These are phyloP conservation scores for Globisporangium emineosum DNA, from an alignment of 352 stramenopile species.

Conservation along the genomic window DNA sequence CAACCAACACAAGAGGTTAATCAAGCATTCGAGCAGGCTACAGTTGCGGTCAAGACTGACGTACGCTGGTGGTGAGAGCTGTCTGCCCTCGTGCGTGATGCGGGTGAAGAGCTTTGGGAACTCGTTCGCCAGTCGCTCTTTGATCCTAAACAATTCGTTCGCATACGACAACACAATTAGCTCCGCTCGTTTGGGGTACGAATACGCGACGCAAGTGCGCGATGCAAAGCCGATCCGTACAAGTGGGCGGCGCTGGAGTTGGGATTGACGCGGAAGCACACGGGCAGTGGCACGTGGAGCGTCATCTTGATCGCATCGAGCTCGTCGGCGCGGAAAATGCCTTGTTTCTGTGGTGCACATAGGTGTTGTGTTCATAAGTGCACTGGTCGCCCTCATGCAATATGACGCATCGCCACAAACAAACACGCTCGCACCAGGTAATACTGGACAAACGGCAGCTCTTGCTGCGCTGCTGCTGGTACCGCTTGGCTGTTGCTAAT, in stretches of 20 bases:
- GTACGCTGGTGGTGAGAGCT: constrained; percentile 36
- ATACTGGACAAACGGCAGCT: constrained; percentile 53
- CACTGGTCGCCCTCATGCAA: too few relatives aligned
- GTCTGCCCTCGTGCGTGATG: constrained; percentile 27
- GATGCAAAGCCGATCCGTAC: constrained; percentile 15
- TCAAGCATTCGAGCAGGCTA: not conserved
- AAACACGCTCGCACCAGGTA: constrained; percentile 40
- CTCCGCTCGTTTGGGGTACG: not conserved
- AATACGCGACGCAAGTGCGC: too few relatives aligned
- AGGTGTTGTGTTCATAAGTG: not conserved
- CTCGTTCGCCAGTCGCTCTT: constrained; percentile 38
- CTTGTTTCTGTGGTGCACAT: constrained; percentile 36
- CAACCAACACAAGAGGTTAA: not conserved
- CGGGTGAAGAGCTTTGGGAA: constrained; percentile 43
- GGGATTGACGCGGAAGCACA: constrained; percentile 72
- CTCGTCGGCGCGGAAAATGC: constrained; percentile 47
- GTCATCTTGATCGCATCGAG: constrained; percentile 41
- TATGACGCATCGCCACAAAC: not conserved
- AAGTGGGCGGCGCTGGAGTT: constrained; percentile 23
- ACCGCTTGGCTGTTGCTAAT: not conserved
- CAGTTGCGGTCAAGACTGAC: not conserved
- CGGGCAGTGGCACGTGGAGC: constrained; percentile 51
- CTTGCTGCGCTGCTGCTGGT: constrained; percentile 3
- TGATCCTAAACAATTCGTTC: constrained; percentile 26
- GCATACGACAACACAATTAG: not conserved